phyloP scores from a whole-genome alignment of 2,329 filamentous ascomycete species.

The Alternaria arborescens region DNA sequence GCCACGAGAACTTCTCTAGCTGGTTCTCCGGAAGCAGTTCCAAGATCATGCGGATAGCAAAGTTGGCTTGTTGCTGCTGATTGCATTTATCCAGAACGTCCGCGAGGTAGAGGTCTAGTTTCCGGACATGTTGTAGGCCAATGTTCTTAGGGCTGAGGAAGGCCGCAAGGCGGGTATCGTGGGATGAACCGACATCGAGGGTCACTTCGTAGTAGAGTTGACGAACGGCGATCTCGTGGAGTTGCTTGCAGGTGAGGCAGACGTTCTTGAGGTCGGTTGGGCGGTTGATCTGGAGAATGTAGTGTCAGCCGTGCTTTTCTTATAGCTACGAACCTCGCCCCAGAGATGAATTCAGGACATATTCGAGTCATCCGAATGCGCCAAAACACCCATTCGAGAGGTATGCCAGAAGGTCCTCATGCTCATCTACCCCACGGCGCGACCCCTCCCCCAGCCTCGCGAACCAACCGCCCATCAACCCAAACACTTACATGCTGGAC shows the following conservation, averaged over 20 bases:
- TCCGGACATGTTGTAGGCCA: conserved; percentile 57
- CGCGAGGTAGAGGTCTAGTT: conserved; percentile 58
- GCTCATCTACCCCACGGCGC: neutral
- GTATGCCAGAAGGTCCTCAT: neutral
- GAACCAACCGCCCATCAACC: conserved; percentile 1
- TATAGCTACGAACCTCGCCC: neutral
- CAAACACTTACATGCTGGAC: conserved; percentile 47
- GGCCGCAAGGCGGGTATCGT: conserved; percentile 55
- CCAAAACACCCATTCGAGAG: neutral
- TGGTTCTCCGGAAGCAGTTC: conserved; percentile 60
- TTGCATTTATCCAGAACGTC: conserved; percentile 56
- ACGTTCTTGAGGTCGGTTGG: conserved; percentile 59
- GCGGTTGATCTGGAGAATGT: conserved; percentile 49
- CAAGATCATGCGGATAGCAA: conserved; percentile 59
- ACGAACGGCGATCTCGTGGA: conserved; percentile 57
- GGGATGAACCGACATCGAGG: conserved; percentile 57
- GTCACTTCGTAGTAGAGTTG: conserved; percentile 58
- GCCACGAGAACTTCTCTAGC: conserved; percentile 61
- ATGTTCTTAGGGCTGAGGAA: conserved; percentile 59
- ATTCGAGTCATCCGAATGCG: neutral
- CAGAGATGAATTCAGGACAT: neutral
- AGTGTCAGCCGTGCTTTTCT: conserved; percentile 3
- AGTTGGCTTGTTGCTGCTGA: conserved; percentile 56
- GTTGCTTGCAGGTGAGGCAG: conserved; percentile 58
- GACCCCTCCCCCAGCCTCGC: neutral